Evolutionary conservation across 441 rosid genomes (phyloP).

Genomic region (Populus hybrid): DNA sequence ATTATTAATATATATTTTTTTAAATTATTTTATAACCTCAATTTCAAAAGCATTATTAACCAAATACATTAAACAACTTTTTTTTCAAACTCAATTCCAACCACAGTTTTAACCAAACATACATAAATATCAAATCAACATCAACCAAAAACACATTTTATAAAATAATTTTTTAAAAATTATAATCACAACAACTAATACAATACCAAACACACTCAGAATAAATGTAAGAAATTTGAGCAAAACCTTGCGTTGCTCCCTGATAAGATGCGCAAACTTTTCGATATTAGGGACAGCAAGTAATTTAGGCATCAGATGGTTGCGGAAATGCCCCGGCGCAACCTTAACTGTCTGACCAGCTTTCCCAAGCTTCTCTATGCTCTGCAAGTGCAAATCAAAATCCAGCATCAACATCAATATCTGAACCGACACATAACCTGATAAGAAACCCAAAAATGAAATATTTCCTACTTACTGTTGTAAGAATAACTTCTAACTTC

Average conservation of each 20-base stretch:
- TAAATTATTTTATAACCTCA: too few species aligned
- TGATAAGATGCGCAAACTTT: constrained; percentile 78
- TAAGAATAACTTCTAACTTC: constrained; percentile 77
- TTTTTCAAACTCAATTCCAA: too few species aligned
- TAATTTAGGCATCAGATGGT: constrained; percentile 94
- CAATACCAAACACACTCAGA: too few species aligned
- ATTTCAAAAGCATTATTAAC: too few species aligned
- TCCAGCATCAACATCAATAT: constrained; percentile 9
- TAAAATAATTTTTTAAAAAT: too few species aligned
- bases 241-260: constrained; percentile 85
- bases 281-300: constrained; percentile 91
- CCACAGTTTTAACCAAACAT: too few species aligned
- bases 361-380: constrained; percentile 89
- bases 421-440: not conserved
- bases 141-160: too few species aligned
- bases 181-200: too few species aligned
- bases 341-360: constrained; percentile 90
- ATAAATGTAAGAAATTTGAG: not conserved
- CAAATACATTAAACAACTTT: too few species aligned
- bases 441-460: not conserved
- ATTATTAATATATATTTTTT: too few species aligned
- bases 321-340: constrained; percentile 89
- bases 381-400: constrained; percentile 38
- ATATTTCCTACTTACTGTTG: constrained; percentile 41
- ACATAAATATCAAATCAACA: too few species aligned